Percentiles rank a stretch among this genome's conserved stretches.
Conservation (phyloP, 1,284 basidiomycete genomes). For the Fomitiporia mediterranea region DNA sequence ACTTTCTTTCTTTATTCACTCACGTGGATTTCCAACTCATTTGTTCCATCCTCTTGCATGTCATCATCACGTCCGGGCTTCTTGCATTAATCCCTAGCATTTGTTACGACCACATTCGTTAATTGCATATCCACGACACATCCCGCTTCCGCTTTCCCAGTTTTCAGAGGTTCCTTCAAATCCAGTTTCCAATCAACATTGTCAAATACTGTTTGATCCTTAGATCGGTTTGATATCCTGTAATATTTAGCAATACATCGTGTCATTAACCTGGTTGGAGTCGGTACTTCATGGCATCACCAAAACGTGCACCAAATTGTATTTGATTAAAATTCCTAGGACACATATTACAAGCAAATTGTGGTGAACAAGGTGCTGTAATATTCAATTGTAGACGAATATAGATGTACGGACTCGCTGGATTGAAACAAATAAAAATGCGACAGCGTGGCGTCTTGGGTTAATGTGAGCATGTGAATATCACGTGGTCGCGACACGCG, state of each 20-base stretch:
- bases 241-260: not conserved
- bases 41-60: not conserved
- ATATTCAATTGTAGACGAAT: too few species aligned
- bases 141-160: slow-evolving; percentile 2
- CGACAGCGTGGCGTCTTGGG: too few species aligned
- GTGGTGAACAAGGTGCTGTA: too few species aligned
- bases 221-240: slow-evolving; percentile 9
- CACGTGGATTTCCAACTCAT: not conserved
- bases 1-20: not conserved
- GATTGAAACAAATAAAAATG: too few species aligned
- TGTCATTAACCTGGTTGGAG: not conserved
- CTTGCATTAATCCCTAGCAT: slow-evolving; percentile 14
- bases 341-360: too few species aligned
- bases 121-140: slow-evolving; percentile 13
- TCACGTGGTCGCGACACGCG: not conserved
- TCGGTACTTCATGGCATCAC: not conserved
- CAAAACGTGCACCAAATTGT: too few species aligned
- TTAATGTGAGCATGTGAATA: not conserved
- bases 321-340: too few species aligned
- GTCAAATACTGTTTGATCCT: not conserved
- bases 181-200: not conserved
- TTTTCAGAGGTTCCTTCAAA: slow-evolving; percentile 1
- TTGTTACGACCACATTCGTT: slow-evolving; percentile 5
- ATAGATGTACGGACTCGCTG: too few species aligned
- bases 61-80: not conserved